Percentiles rank a stretch among this genome's conserved stretches.
phyloP scores from a whole-genome alignment of 2,329 filamentous ascomycete species.

The Endothia cerciana region DNA sequence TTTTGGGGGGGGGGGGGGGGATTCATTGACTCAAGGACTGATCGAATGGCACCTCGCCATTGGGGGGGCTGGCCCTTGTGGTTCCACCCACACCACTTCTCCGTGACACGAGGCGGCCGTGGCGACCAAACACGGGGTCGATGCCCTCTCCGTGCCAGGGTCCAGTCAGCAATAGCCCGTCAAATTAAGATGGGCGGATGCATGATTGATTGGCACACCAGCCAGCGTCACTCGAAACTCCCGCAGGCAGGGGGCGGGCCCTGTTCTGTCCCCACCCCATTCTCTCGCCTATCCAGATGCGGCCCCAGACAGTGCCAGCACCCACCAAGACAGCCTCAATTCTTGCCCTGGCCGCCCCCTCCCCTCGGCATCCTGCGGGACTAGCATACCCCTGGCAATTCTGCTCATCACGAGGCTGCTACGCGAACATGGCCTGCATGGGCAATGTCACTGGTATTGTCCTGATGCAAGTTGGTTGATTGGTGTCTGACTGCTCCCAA shows the following conservation, averaged over 20 bases:
- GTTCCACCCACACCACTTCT: conserved; percentile 24
- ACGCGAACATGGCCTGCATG: conserved; percentile 21
- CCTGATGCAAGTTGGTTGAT: too few species aligned
- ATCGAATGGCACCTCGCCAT: conserved; percentile 26
- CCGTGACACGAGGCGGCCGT: conserved; percentile 29
- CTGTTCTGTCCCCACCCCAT: background rate
- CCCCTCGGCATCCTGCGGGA: conserved; percentile 9
- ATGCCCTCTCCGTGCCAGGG: conserved; percentile 10
- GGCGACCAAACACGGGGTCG: conserved; percentile 14
- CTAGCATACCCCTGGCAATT: conserved; percentile 26
- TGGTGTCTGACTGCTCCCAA: conserved; percentile 10
- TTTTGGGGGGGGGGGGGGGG: too few species aligned
- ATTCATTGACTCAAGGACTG: conserved; percentile 28
- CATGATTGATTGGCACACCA: conserved; percentile 29
- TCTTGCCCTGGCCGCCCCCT: background rate
- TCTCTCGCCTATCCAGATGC: background rate
- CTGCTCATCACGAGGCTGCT: conserved; percentile 28
- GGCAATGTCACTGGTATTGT: conserved; percentile 9
- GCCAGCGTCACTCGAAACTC: conserved; percentile 27
- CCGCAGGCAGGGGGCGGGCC: conserved; percentile 15
- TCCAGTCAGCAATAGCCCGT: conserved; percentile 26
- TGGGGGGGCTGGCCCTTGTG: background rate
- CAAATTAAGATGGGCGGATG: conserved; percentile 28
- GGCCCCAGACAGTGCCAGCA: conserved; percentile 13
- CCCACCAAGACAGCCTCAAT: conserved; percentile 4